A percentile compares a stretch with the other conserved stretches of the same genome.
Evolutionary conservation across 805 yeast genomes (phyloP).

Genomic region (Suhomyces sp.): DNA sequence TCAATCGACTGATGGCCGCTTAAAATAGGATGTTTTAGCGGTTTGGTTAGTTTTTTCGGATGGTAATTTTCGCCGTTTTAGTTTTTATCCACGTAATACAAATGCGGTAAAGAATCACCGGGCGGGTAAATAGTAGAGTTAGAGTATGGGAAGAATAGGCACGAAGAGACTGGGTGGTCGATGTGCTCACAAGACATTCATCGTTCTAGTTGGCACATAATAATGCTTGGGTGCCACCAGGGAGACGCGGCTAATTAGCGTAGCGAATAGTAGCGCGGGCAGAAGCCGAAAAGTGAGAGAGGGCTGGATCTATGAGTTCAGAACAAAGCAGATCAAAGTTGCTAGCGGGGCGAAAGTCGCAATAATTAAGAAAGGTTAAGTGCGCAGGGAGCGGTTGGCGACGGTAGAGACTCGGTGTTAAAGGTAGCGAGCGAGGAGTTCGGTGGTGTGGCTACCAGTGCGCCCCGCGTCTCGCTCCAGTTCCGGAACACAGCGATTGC

Average conservation of each 20-base stretch:
- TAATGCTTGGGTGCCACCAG: neutral
- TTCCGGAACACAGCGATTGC: too few species aligned
- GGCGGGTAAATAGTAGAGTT: neutral
- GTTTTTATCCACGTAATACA: constrained; percentile 2
- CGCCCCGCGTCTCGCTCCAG: too few species aligned
- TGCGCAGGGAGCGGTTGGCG: neutral
- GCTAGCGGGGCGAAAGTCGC: neutral
- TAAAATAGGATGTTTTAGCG: neutral
- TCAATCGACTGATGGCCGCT: neutral
- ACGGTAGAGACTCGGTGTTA: neutral
- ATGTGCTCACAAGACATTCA: neutral
- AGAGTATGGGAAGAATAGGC: neutral
- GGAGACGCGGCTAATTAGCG: neutral
- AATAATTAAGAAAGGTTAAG: too few species aligned
- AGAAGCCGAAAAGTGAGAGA: neutral
- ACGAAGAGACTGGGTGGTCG: neutral
- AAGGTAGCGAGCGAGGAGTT: neutral
- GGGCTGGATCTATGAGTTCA: neutral
- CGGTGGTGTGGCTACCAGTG: too few species aligned
- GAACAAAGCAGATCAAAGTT: neutral
- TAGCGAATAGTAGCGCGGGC: neutral
- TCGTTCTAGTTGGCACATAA: neutral
- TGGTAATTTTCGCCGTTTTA: constrained; percentile 3
- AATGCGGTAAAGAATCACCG: neutral
- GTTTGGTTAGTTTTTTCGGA: neutral